phyloP scores from a whole-genome alignment of 2,329 filamentous ascomycete genomes.

The Diaporthe citrichinensis region DNA sequence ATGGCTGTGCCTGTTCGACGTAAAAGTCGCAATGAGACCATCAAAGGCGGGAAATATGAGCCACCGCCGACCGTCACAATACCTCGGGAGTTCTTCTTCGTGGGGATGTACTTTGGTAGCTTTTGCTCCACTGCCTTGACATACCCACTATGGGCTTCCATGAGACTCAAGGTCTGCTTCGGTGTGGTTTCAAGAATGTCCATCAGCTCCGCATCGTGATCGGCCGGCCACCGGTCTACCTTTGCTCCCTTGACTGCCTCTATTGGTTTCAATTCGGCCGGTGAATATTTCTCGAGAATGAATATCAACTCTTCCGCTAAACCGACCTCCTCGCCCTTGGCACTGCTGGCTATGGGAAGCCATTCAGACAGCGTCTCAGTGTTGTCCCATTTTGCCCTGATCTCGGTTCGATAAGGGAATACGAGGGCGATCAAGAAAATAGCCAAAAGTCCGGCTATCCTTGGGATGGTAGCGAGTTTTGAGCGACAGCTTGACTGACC shows the following conservation, averaged over 20 bases:
- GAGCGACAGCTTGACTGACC: constrained; percentile 2
- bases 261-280: not conserved
- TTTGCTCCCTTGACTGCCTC: not conserved
- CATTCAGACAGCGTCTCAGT: not conserved
- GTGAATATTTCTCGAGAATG: not conserved
- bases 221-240: constrained; percentile 10
- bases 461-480: constrained; percentile 1
- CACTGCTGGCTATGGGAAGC: not conserved
- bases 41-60: constrained; percentile 14
- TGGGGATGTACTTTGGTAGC: not conserved
- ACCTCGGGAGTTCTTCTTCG: not conserved
- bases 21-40: constrained; percentile 65
- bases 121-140: not conserved
- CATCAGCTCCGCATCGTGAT: not conserved
- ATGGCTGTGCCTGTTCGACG: constrained; percentile 63
- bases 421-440: not conserved
- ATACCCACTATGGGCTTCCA: constrained; percentile 6
- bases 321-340: not conserved
- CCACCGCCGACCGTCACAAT: constrained; percentile 21
- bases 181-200: constrained; percentile 15
- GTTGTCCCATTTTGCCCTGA: not conserved
- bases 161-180: constrained; percentile 7
- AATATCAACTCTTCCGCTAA: not conserved
- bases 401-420: constrained; percentile 6
- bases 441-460: not conserved